Evolutionary conservation across 2,329 filamentous ascomycete genomes (phyloP).

Genomic region (Teratosphaeria zuluensis): DNA sequence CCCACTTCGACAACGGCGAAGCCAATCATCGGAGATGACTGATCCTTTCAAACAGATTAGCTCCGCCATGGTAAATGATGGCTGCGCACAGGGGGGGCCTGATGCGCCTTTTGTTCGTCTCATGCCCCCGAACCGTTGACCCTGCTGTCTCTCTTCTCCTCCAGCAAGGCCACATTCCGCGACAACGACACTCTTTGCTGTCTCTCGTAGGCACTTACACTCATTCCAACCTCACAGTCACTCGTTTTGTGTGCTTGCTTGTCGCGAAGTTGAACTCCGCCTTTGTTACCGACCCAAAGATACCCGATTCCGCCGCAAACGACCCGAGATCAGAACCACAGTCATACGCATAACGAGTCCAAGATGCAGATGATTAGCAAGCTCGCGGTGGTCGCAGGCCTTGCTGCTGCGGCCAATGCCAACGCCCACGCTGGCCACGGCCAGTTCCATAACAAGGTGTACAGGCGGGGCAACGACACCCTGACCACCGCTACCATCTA

Average conservation of each 20-base stretch:
- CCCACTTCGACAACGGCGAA: background rate
- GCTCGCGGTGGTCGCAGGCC: constrained; percentile 20
- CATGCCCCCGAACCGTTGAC: background rate
- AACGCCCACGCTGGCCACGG: background rate
- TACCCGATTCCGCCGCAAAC: constrained; percentile 4
- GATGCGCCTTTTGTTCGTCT: background rate
- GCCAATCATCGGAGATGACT: background rate
- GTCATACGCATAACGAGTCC: constrained; percentile 10
- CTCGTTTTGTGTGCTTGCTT: constrained; percentile 20
- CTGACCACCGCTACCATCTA: constrained; percentile 13
- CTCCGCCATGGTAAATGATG: background rate
- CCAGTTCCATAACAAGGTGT: background rate
- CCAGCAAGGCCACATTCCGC: constrained; percentile 17
- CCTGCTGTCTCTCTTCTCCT: constrained; percentile 2
- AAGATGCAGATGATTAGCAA: constrained; percentile 21
- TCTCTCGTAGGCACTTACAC: constrained; percentile 24
- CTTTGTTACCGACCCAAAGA: constrained; percentile 2
- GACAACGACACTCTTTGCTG: constrained; percentile 8
- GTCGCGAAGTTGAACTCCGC: constrained; percentile 17
- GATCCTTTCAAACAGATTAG: background rate
- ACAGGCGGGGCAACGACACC: constrained; percentile 1
- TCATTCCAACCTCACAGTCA: constrained; percentile 22
- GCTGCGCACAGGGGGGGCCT: background rate
- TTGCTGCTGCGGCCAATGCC: constrained; percentile 19
- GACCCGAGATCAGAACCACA: constrained; percentile 4